Base-by-base conservation (phyloP, 2,329 filamentous ascomycete species). In the Fusarium sp. region DNA sequence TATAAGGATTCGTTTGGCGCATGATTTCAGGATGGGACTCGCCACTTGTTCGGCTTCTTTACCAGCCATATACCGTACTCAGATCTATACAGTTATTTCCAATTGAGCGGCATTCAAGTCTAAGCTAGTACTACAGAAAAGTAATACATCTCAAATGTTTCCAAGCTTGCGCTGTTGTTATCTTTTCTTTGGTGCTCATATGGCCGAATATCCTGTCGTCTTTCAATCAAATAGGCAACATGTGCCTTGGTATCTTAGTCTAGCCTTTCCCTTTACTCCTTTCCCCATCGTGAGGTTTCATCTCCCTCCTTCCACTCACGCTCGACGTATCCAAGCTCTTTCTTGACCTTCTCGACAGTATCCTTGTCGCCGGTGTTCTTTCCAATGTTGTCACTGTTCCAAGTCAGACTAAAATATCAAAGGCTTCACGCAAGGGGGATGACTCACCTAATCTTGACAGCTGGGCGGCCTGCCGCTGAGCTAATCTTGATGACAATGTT, bases 401-500 rank as follows among this genome's bases (percentile, higher is more conserved):
- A 6, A 17, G 46, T 78, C 57, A 78, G 70, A 36, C 3, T 8
- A 6, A 7, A 14, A 5, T 9, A 14, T 40, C 14, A 6, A 3
- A 4, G 11, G 21, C 13, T 1, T 3, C 13, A 8, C 17, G 9
- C 11, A 4, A 5, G 33, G 21, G 10, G 5, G 4, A 62, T 5
- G 24, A 24, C 77, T 71, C 49, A 82, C 82, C 81, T 98, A 71
- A 99, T 93, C 84, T 99, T 99, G 76, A 99, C 89, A 4, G 96
- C 94, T 0, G 91, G 88, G 46, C 90, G 88, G 7, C 94, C 94
- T 15, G 85, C 88, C 0, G 94, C 96, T 11, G 93, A 94, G 66
- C 93, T 93, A 64, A 99, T 87, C 82, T 99, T 99, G 82, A 99
- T 98, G 72, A 99, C 96, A 74, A 99, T 99, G 76, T 99, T 99